These are phyloP conservation scores for Xenoacremonium recifei DNA, from an alignment of 2,329 filamentous ascomycete species.

Conservation along the genomic window DNA sequence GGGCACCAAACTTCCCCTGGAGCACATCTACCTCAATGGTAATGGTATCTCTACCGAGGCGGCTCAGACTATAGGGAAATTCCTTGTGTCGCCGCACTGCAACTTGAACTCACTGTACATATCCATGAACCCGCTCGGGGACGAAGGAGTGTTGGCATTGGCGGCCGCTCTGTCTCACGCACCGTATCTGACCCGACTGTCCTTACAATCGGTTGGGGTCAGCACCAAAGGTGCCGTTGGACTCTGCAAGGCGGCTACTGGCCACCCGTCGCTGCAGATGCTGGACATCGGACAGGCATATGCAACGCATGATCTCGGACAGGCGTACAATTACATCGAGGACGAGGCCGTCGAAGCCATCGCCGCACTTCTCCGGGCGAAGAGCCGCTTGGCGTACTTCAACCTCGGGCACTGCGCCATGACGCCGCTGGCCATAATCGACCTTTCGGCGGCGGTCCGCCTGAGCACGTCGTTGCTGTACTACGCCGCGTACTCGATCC, in stretches of 20 bases:
- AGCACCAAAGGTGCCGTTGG: slow-evolving; percentile 36
- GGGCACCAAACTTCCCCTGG: slow-evolving; percentile 29
- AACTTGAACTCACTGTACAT: slow-evolving; percentile 36
- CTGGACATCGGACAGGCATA: slow-evolving; percentile 47
- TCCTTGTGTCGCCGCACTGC: slow-evolving; percentile 32
- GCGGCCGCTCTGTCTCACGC: slow-evolving; percentile 30
- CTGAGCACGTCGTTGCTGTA: slow-evolving; percentile 34
- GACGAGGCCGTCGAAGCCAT: slow-evolving; percentile 35
- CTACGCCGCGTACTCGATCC: slow-evolving; percentile 36
- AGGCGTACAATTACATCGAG: slow-evolving; percentile 47
- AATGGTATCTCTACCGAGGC: slow-evolving; percentile 32
- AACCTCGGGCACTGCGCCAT: slow-evolving; percentile 39
- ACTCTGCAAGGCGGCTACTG: slow-evolving; percentile 35
- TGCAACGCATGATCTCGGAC: slow-evolving; percentile 43
- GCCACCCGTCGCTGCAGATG: slow-evolving; percentile 33
- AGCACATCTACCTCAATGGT: slow-evolving; percentile 37
- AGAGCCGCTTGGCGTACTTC: slow-evolving; percentile 37
- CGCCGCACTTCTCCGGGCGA: slow-evolving; percentile 30
- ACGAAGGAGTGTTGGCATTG: slow-evolving; percentile 29
- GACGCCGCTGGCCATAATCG: slow-evolving; percentile 25
- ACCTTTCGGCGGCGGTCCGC: slow-evolving; percentile 29
- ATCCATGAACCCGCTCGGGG: slow-evolving; percentile 37
- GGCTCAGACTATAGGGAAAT: slow-evolving; percentile 29
- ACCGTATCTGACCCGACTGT: slow-evolving; percentile 33
- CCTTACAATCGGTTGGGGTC: slow-evolving; percentile 44